A percentile compares a stretch with the other conserved stretches of the same genome.
phyloP scores from a whole-genome alignment of 345 rosid species.

The Physaria fendleri region DNA sequence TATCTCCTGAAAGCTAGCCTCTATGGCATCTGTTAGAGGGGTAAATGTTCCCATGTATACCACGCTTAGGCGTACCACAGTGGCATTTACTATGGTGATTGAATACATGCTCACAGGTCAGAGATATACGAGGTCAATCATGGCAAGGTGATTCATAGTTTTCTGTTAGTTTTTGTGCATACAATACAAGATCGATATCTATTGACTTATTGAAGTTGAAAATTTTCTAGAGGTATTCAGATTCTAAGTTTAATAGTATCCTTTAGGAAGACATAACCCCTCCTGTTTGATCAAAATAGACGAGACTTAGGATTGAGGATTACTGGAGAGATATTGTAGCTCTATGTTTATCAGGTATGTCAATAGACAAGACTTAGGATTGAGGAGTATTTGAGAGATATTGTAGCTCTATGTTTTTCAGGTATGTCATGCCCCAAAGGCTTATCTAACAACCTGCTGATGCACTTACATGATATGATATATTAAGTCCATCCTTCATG shows the following conservation, averaged over 20 bases:
- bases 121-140: constrained; percentile 56
- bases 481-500: too few species aligned
- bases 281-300: not conserved
- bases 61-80: constrained; percentile 91
- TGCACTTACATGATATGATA: too few species aligned
- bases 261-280: not conserved
- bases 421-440: too few species aligned
- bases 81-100: constrained; percentile 87
- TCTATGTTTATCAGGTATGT: constrained; percentile 1
- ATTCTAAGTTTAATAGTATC: not conserved
- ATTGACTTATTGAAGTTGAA: not conserved
- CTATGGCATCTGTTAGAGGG: constrained; percentile 93
- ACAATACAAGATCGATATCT: not conserved
- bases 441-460: too few species aligned
- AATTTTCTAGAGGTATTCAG: not conserved
- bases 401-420: too few species aligned
- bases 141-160: constrained; percentile 60
- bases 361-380: too few species aligned
- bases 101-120: constrained; percentile 81
- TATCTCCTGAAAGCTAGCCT: constrained; percentile 65
- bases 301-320: not conserved
- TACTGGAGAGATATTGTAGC: not conserved
- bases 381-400: not conserved
- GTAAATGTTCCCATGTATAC: constrained; percentile 99
- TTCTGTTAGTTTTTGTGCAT: not conserved